These are phyloP conservation scores for Venturia effusa DNA, from an alignment of 2,329 filamentous ascomycete species.

Conservation along the genomic window DNA sequence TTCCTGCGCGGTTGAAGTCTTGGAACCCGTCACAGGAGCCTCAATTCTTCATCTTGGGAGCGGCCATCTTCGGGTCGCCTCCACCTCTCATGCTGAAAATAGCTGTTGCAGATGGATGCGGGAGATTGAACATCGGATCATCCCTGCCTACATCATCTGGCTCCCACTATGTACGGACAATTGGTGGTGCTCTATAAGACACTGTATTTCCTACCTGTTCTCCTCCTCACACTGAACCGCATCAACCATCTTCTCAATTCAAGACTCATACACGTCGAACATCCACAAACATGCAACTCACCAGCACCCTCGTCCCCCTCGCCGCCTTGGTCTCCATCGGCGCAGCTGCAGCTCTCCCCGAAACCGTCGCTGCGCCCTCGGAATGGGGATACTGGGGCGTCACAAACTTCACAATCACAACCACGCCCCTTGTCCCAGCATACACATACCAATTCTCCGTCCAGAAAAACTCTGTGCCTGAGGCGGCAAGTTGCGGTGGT, in stretches of 20 bases:
- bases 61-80: not conserved
- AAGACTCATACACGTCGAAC: not conserved
- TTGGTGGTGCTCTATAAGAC: not conserved
- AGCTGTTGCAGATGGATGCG: not conserved
- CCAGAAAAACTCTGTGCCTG: not conserved
- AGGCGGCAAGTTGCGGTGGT: not conserved
- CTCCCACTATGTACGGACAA: not conserved
- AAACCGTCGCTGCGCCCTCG: not conserved
- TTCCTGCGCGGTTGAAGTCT: not conserved
- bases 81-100: not conserved
- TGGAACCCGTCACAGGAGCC: not conserved
- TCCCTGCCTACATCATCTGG: not conserved
- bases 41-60: not conserved
- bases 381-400: not conserved
- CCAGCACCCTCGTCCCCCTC: not conserved
- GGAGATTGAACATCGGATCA: not conserved
- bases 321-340: not conserved
- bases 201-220: not conserved
- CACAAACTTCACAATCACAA: not conserved
- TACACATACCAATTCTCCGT: not conserved
- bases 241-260: not conserved
- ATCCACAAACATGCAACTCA: not conserved
- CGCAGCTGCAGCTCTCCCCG: not conserved
- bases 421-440: not conserved
- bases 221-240: not conserved